Conservation (phyloP, 495 filamentous ascomycete genomes). For the Penicillium soppii region DNA sequence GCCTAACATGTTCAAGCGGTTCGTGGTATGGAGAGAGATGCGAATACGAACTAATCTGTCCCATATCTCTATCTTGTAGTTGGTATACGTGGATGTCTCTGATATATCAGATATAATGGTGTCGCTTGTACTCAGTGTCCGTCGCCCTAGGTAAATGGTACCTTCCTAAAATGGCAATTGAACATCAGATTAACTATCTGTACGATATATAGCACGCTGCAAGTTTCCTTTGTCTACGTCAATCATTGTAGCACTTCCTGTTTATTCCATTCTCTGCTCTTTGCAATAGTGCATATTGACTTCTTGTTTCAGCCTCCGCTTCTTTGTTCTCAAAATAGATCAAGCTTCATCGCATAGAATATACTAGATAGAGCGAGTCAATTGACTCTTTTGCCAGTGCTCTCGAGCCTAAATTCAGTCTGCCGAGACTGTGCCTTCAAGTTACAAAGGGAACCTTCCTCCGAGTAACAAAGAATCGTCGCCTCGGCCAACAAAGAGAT, state of each 20-base stretch:
- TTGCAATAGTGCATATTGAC: not conserved
- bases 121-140: too few species aligned
- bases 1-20: constrained; percentile 3
- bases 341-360: not conserved
- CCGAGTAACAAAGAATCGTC: not conserved
- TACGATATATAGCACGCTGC: not conserved
- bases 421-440: not conserved
- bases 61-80: not conserved
- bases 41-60: constrained; percentile 27
- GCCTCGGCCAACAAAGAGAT: not conserved
- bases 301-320: not conserved
- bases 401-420: not conserved
- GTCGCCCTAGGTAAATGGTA: not conserved
- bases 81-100: not conserved
- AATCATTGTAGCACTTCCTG: not conserved
- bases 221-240: not conserved
- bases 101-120: not conserved
- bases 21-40: constrained; percentile 18
- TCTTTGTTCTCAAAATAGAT: constrained; percentile 7
- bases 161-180: not conserved
- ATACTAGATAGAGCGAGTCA: not conserved
- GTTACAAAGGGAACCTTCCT: not conserved
- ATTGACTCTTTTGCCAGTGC: not conserved
- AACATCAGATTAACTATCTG: too few species aligned
- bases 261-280: not conserved